phyloP scores from a whole-genome alignment of 257 asterid genomes.

The Salvia miltiorrhiza region DNA sequence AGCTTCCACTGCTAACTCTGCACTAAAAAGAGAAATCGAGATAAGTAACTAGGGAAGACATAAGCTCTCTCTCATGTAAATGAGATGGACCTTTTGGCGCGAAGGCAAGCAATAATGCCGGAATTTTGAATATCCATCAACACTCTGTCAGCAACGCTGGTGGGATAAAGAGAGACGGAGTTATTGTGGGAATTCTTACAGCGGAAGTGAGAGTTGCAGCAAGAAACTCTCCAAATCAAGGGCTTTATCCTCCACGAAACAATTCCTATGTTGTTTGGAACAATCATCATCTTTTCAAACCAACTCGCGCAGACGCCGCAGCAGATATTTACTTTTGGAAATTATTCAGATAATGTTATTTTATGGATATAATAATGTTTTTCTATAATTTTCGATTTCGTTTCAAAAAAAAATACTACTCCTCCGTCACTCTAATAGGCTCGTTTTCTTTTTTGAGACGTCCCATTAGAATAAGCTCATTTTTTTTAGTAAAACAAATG shows the following conservation, averaged over 20 bases:
- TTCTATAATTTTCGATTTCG: too few relatives aligned
- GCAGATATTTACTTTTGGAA: too few relatives aligned
- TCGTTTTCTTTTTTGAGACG: too few relatives aligned
- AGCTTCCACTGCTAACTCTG: slow-evolving; percentile 74
- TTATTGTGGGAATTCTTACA: slow-evolving; percentile 16
- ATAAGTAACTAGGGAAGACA: slow-evolving; percentile 5
- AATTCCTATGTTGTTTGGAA: slow-evolving; percentile 10
- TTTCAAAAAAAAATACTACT: too few relatives aligned
- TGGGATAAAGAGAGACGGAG: slow-evolving; percentile 9
- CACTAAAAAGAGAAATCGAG: slow-evolving; percentile 43
- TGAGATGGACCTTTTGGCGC: slow-evolving; percentile 52
- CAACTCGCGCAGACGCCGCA: too few relatives aligned
- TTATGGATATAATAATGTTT: too few relatives aligned
- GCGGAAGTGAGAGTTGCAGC: slow-evolving; percentile 11
- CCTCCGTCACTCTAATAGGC: too few relatives aligned
- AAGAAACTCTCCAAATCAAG: background rate
- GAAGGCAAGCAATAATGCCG: slow-evolving; percentile 80
- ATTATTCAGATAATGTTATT: too few relatives aligned
- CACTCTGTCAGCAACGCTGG: slow-evolving; percentile 37
- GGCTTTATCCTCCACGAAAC: slow-evolving; percentile 13
- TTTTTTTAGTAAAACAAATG: too few relatives aligned
- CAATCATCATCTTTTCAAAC: background rate
- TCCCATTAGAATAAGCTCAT: too few relatives aligned
- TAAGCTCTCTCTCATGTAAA: background rate
- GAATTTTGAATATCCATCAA: slow-evolving; percentile 53